Percentiles rank a stretch among this genome's conserved stretches.
Conservation (phyloP, 2,329 filamentous ascomycete genomes). For the Aspergillus glaucus region DNA sequence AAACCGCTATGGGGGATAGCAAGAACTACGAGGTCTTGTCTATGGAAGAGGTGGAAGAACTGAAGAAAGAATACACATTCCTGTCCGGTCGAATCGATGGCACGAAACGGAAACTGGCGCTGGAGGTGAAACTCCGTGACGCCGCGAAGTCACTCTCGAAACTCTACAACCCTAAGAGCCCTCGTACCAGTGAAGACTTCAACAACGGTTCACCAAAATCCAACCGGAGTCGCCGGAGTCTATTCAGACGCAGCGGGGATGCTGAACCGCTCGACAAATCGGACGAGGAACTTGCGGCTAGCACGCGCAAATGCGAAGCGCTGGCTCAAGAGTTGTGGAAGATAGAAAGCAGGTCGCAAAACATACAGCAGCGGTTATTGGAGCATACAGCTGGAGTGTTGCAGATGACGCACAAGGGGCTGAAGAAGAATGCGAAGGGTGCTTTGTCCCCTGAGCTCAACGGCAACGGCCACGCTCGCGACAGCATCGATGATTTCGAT, state of each 20-base stretch:
- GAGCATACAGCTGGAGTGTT: conserved; percentile 90
- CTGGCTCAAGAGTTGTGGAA: conserved; percentile 72
- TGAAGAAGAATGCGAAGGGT: conserved; percentile 55
- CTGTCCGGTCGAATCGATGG: conserved; percentile 73
- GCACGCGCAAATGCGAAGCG: conserved; percentile 77
- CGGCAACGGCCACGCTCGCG: conserved; percentile 50
- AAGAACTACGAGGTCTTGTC: conserved; percentile 77
- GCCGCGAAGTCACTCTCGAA: conserved; percentile 80
- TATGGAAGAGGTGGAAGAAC: conserved; percentile 80
- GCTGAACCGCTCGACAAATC: conserved; percentile 45
- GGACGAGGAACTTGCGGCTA: conserved; percentile 67
- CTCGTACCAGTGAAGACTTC: conserved; percentile 42
- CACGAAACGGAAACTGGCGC: conserved; percentile 71
- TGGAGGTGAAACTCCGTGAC: conserved; percentile 92
- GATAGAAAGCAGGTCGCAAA: conserved; percentile 69
- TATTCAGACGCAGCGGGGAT: conserved; percentile 41
- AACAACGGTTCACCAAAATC: conserved; percentile 37
- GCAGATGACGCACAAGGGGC: conserved; percentile 76
- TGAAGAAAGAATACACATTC: conserved; percentile 79
- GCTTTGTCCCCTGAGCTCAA: conserved; percentile 73
- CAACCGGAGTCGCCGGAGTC: conserved; percentile 48
- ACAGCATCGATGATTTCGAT: conserved; percentile 63
- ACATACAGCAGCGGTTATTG: conserved; percentile 68
- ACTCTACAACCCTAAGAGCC: conserved; percentile 64
- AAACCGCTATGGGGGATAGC: conserved; percentile 88